A percentile compares a stretch with the other conserved stretches of the same genome.
Evolutionary conservation across 2,329 filamentous ascomycete species (phyloP).

Genomic region (Botryotinia globosa): DNA sequence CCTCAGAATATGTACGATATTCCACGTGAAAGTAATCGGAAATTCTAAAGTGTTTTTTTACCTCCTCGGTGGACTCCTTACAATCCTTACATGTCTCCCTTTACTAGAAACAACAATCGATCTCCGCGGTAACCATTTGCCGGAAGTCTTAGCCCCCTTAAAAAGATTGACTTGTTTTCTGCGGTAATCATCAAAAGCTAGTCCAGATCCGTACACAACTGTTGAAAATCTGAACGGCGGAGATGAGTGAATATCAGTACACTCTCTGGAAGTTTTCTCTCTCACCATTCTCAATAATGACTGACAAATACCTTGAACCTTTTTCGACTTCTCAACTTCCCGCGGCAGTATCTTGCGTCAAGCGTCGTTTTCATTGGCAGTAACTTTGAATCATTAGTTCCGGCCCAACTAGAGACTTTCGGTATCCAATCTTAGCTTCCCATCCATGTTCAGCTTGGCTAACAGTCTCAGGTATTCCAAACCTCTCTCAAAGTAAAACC

Average conservation of each 20-base stretch:
- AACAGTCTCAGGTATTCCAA: neutral
- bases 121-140: fast-evolving
- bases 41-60: neutral
- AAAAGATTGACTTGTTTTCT: fast-evolving
- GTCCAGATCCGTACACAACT: neutral
- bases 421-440: neutral
- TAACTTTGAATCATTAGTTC: neutral
- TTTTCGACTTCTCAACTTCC: no score
- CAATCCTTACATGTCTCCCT: neutral
- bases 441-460: neutral
- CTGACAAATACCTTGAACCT: no score
- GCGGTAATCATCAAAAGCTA: neutral
- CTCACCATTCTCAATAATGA: fast-evolving
- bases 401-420: fast-evolving
- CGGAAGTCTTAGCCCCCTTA: neutral
- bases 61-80: neutral
- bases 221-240: neutral
- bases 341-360: neutral
- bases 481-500: neutral
- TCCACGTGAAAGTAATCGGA: neutral
- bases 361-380: neutral
- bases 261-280: neutral
- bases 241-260: neutral
- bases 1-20: neutral
- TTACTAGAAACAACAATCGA: neutral